Percentiles rank a stretch among this genome's conserved stretches.
These are phyloP conservation scores for Ogataea glucozyma DNA, from an alignment of 805 yeast species.

Conservation along the genomic window DNA sequence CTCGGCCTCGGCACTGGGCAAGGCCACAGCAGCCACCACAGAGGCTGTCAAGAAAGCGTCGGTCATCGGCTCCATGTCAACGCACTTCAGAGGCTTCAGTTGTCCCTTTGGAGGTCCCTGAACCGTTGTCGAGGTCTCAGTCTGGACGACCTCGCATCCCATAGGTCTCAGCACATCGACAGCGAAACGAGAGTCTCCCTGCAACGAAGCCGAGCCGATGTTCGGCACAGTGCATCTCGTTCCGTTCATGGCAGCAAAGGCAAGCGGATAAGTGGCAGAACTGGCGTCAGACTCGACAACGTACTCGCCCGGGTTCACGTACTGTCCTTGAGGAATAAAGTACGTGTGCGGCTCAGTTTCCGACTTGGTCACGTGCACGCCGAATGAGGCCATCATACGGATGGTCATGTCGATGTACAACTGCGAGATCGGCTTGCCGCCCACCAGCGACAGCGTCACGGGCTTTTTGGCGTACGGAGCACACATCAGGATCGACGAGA, in stretches of 20 bases:
- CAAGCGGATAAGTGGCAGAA: slow-evolving; percentile 96
- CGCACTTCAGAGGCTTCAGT: slow-evolving; percentile 66
- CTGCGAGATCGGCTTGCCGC: slow-evolving; percentile 96
- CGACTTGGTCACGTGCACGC: slow-evolving; percentile 72
- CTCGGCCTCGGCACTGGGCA: slow-evolving; percentile 41
- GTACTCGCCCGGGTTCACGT: slow-evolving; percentile 79
- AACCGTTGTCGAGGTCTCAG: slow-evolving; percentile 85
- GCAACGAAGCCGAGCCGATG: slow-evolving; percentile 87
- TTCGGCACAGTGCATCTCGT: slow-evolving; percentile 91
- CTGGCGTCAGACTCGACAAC: slow-evolving; percentile 96
- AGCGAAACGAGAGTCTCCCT: slow-evolving; percentile 97
- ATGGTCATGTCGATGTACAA: slow-evolving; percentile 97
- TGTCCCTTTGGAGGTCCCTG: slow-evolving; percentile 78
- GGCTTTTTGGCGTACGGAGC: slow-evolving; percentile 94
- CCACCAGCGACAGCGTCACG: slow-evolving; percentile 83
- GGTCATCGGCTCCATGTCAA: slow-evolving; percentile 99
- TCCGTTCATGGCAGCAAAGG: slow-evolving; percentile 96
- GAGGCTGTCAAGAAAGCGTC: slow-evolving; percentile 97
- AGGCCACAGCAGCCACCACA: slow-evolving; percentile 90
- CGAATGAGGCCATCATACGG: slow-evolving; percentile 90
- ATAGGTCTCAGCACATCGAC: slow-evolving; percentile 88
- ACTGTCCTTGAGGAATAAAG: slow-evolving; percentile 82
- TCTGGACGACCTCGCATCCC: slow-evolving; percentile 90
- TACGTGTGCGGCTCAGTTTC: slow-evolving; percentile 78
- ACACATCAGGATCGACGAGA: slow-evolving; percentile 93